Conservation (phyloP, 352 stramenopile genomes). For the Pythium diclinum region DNA sequence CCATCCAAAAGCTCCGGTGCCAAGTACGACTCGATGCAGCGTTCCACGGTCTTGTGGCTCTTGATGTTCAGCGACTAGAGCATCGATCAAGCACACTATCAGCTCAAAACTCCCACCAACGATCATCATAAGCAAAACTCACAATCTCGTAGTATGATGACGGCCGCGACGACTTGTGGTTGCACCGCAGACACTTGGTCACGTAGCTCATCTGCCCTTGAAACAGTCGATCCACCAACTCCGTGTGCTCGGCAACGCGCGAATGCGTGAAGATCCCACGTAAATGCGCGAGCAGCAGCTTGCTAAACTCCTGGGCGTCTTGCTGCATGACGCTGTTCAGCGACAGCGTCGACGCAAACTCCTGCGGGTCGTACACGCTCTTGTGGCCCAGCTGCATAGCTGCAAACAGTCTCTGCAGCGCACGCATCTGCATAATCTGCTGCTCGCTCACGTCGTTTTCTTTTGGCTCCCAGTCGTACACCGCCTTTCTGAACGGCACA, state of each 20-base stretch:
- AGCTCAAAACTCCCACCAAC: neutral
- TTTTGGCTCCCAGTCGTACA: constrained; percentile 82
- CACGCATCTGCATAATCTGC: constrained; percentile 69
- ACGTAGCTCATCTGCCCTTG: constrained; percentile 83
- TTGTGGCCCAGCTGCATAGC: constrained; percentile 78
- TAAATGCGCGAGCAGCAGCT: constrained; percentile 78
- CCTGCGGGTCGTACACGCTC: constrained; percentile 66
- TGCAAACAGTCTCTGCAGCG: constrained; percentile 81
- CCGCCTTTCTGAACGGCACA: constrained; percentile 58
- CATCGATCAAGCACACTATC: neutral
- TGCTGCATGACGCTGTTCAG: constrained; percentile 85
- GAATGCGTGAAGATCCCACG: constrained; percentile 74
- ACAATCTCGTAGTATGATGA: constrained; percentile 85
- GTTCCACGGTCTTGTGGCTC: constrained; percentile 65
- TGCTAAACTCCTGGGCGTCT: constrained; percentile 89
- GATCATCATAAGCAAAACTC: constrained; percentile 1
- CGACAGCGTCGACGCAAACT: constrained; percentile 74
- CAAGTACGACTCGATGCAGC: constrained; percentile 72
- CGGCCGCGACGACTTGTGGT: constrained; percentile 54
- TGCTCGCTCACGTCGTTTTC: constrained; percentile 38
- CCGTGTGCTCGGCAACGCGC: constrained; percentile 44
- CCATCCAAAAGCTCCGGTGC: constrained; percentile 71
- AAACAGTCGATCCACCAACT: constrained; percentile 75
- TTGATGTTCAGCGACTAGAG: constrained; percentile 81
- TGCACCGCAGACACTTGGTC: constrained; percentile 75